Evolutionary conservation across 106 monocot genomes (phyloP).

Genomic region (Phalaenopsis equestris): DNA sequence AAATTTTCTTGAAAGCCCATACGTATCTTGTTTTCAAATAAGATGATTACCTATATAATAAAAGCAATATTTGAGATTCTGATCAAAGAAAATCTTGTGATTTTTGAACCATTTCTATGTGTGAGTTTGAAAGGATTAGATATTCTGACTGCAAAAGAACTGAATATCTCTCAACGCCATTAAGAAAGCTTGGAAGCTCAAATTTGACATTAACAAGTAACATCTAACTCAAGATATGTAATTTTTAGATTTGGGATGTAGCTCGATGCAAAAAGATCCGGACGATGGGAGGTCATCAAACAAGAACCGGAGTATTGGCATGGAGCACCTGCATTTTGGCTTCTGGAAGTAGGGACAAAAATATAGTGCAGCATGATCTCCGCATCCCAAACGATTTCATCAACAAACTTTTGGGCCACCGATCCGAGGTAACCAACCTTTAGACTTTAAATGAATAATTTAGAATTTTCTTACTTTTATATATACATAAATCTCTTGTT

Average conservation of each 20-base stretch:
- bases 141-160: not conserved
- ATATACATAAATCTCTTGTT: not conserved
- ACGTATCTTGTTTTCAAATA: not conserved
- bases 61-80: not conserved
- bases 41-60: not conserved
- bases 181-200: not conserved
- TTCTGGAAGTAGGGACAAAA: constrained; percentile 90
- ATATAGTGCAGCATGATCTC: constrained; percentile 86
- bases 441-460: not conserved
- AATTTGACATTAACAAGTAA: not conserved
- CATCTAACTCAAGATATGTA: not conserved
- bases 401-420: constrained; percentile 67
- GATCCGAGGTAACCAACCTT: constrained; percentile 61
- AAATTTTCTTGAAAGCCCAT: not conserved
- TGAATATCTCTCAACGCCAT: not conserved
- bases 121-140: not conserved
- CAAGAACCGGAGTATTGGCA: constrained; percentile 86
- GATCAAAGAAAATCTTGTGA: not conserved
- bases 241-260: constrained; percentile 82
- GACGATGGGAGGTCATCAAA: constrained; percentile 75
- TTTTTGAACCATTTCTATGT: not conserved
- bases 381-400: constrained; percentile 68
- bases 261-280: constrained; percentile 63
- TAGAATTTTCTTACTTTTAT: not conserved
- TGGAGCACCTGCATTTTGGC: constrained; percentile 87